Conservation (phyloP, 2,329 filamentous ascomycete genomes). For the Cladophialophora yegresii region DNA sequence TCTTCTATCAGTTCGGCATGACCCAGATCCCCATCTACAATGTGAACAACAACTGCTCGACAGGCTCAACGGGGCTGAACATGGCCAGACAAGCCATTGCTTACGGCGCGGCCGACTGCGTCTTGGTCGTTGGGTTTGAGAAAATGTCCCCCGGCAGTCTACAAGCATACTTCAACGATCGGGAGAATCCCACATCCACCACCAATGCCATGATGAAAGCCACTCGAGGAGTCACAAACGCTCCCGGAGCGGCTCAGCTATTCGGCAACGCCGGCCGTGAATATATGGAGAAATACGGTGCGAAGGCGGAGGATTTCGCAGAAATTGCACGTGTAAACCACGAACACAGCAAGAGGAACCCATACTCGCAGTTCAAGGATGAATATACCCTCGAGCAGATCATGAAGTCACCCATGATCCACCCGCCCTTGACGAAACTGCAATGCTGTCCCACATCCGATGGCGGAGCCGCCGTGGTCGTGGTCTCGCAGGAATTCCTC, state of each 20-base stretch:
- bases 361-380: constrained; percentile 95
- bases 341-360: constrained; percentile 85
- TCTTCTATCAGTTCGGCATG: constrained; percentile 99
- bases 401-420: constrained; percentile 72
- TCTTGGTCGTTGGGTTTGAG: constrained; percentile 92
- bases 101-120: constrained; percentile 79
- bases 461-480: constrained; percentile 81
- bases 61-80: constrained; percentile 85
- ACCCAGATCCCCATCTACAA: constrained; percentile 96
- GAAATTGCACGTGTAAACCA: constrained; percentile 95
- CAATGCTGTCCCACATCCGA: constrained; percentile 98
- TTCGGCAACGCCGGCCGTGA: constrained; percentile 93
- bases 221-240: constrained; percentile 77
- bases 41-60: constrained; percentile 98
- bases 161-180: constrained; percentile 80
- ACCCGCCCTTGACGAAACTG: constrained; percentile 89
- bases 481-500: constrained; percentile 87
- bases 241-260: constrained; percentile 84
- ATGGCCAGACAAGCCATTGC: constrained; percentile 79
- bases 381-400: constrained; percentile 88
- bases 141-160: constrained; percentile 96
- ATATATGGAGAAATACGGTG: constrained; percentile 95
- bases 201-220: constrained; percentile 76
- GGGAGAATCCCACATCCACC: constrained; percentile 75
- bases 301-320: constrained; percentile 80